A percentile compares a stretch with the other conserved stretches of the same genome.
phyloP scores from a whole-genome alignment of 2,329 filamentous ascomycete species.

The Ophiostoma sp. region DNA sequence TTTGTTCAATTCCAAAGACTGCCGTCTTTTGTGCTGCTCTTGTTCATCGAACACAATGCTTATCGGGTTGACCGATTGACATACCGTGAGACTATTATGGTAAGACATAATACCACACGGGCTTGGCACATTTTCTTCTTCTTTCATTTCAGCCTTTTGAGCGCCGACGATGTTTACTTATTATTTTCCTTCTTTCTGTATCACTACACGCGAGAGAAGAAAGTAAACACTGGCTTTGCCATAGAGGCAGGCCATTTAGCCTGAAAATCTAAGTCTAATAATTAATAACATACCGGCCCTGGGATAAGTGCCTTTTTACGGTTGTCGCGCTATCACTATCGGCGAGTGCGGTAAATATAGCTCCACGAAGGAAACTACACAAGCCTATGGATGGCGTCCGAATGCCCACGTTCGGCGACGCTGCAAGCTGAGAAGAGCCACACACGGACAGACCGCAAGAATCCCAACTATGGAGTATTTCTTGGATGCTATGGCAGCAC shows the following conservation, averaged over 20 bases:
- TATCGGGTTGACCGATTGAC: background rate
- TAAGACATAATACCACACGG: background rate
- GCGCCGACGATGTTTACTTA: background rate
- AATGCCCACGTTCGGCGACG: conserved; percentile 3
- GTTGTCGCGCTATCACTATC: background rate
- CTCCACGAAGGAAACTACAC: background rate
- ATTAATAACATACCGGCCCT: too few relatives aligned
- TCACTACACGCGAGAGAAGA: too few relatives aligned
- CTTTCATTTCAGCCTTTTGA: background rate
- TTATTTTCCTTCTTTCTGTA: background rate
- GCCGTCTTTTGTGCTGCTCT: background rate
- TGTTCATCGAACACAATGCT: background rate
- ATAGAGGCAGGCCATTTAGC: background rate
- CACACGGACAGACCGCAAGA: background rate
- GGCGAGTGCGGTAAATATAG: background rate
- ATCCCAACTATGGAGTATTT: too few relatives aligned
- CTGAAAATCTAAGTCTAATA: too few relatives aligned
- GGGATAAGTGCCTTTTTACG: too few relatives aligned
- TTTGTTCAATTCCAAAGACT: too few relatives aligned
- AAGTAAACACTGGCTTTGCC: background rate
- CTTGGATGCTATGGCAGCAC: background rate
- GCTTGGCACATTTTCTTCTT: background rate
- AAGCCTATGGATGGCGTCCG: background rate
- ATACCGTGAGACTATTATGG: conserved; percentile 5
- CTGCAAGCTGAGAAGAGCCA: background rate